Evolutionary conservation across 2,329 filamentous ascomycete genomes (phyloP), one percentile per base, ranked within the genome.

Genomic region (Alternaria angustiovoidea): DNA sequence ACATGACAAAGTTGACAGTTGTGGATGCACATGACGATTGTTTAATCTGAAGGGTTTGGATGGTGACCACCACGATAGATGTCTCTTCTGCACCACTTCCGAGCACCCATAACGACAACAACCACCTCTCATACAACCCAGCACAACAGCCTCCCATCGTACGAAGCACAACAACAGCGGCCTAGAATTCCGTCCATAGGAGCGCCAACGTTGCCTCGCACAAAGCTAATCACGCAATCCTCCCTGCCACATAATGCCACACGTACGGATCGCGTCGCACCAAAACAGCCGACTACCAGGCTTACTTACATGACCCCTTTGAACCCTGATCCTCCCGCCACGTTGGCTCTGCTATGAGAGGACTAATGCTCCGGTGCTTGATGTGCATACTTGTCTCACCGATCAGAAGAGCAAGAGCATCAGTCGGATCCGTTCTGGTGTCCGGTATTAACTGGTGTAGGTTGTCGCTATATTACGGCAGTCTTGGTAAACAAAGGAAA

Each of bases 241-340:
- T 57, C 57, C 32, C 32, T 58, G 55, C 48, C 51, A 58, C 48
- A 46, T 24, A 20, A 47, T 53, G 42, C 41, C 48, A 53, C 11
- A 30, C 41, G n/a, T 54, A 41, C 34, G 42, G 55, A 53, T 28
- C 20, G n/a, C 24, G 54, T 57, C 39, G 34, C 32, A 51, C 39
- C 22, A 9, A 57, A 57, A 57, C 57, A 46, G 53, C 57, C 36
- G 44, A 43, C 44, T 32, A 59, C 56, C 43, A 56, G 44, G 51
- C 44, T 62, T 53, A 53, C 41, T 24, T 22, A 36, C 48, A 38
- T 53, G 24, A 22, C 39, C 28, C 62, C 46, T 53, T 30, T 54
- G 51, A 60, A 42, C 57, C 53, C 47, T 57, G 59, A 66, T 66
- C 65, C 72, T 39, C 36, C 36, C 70, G 71, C 66, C 69, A 71